Evolutionary conservation across 192 early-diverging fungal species (phyloP).

Genomic region (Entophlyctis luteolus): DNA sequence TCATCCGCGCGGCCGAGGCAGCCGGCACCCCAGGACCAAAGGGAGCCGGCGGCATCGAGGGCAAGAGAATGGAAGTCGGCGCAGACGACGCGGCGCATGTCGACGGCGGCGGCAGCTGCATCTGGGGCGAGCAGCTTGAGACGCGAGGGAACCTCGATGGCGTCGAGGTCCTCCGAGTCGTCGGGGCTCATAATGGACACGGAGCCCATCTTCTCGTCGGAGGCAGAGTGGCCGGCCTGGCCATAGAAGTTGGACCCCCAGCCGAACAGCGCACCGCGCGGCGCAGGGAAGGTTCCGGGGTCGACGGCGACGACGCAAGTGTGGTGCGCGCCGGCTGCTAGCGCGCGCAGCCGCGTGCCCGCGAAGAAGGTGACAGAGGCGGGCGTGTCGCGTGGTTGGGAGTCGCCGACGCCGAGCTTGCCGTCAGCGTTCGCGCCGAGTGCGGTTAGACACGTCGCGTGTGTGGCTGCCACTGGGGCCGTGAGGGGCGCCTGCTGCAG

Average conservation of each 20-base stretch:
- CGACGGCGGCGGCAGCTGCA: background rate
- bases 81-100: slow-evolving; percentile 24
- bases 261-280: slow-evolving; percentile 26
- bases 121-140: background rate
- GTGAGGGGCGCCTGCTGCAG: too few species aligned
- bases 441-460: background rate
- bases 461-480: too few species aligned
- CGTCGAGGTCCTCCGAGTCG: slow-evolving; percentile 25
- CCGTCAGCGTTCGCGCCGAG: slow-evolving; percentile 26
- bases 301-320: slow-evolving; percentile 6
- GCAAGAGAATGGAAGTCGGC: slow-evolving; percentile 32
- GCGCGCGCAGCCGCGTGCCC: background rate
- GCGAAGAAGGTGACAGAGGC: background rate
- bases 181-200: slow-evolving; percentile 21
- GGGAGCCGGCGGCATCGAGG: slow-evolving; percentile 8
- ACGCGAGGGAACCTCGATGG: slow-evolving; percentile 21
- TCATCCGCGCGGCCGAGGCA: slow-evolving; percentile 31
- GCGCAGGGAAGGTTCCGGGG: background rate
- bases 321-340: slow-evolving; percentile 16
- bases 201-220: slow-evolving; percentile 14
- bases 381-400: background rate
- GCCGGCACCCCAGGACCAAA: slow-evolving; percentile 34
- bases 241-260: slow-evolving; percentile 46
- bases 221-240: slow-evolving; percentile 22
- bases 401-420: slow-evolving; percentile 31